phyloP scores from a whole-genome alignment of 2,329 filamentous ascomycete species.

The Penicillium vulpinum region DNA sequence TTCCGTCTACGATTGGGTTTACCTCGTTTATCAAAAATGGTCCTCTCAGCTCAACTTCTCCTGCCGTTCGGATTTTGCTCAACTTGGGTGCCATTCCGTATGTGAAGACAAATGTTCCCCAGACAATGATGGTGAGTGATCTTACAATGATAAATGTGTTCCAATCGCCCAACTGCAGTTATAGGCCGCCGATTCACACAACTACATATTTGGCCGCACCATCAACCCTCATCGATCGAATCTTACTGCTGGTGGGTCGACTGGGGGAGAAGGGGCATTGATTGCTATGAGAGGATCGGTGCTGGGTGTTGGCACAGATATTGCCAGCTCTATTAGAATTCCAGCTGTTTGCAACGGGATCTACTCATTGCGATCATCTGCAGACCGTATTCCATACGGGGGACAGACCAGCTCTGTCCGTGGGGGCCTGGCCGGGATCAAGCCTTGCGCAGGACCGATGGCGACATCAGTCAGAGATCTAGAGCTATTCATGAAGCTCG shows the following conservation, averaged over 20 bases:
- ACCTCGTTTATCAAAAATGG: conserved; percentile 61
- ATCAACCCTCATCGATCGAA: conserved; percentile 62
- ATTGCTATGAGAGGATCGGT: conserved; percentile 59
- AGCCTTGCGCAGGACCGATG: conserved; percentile 23
- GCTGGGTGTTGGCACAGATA: conserved; percentile 62
- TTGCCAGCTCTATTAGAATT: conserved; percentile 49
- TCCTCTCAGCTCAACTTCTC: conserved; percentile 52
- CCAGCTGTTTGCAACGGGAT: conserved; percentile 52
- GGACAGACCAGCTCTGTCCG: conserved; percentile 40
- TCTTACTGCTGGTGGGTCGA: conserved; percentile 62
- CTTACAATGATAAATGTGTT: no score
- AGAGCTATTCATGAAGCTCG: conserved; percentile 22
- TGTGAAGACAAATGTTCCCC: conserved; percentile 68
- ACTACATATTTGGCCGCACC: conserved; percentile 61
- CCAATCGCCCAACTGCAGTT: conserved; percentile 36
- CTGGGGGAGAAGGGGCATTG: conserved; percentile 65
- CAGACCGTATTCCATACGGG: conserved; percentile 51
- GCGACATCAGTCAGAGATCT: conserved; percentile 28
- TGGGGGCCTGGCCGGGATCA: conserved; percentile 19
- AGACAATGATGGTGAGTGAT: conserved; percentile 41
- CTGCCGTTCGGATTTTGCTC: conserved; percentile 58
- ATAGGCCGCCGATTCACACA: conserved; percentile 53
- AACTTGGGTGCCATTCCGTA: conserved; percentile 64
- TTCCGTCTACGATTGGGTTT: conserved; percentile 50
- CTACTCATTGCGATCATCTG: conserved; percentile 50